phyloP scores from a whole-genome alignment of 441 rosid genomes.

The Cnidoscolus chayamansa region DNA sequence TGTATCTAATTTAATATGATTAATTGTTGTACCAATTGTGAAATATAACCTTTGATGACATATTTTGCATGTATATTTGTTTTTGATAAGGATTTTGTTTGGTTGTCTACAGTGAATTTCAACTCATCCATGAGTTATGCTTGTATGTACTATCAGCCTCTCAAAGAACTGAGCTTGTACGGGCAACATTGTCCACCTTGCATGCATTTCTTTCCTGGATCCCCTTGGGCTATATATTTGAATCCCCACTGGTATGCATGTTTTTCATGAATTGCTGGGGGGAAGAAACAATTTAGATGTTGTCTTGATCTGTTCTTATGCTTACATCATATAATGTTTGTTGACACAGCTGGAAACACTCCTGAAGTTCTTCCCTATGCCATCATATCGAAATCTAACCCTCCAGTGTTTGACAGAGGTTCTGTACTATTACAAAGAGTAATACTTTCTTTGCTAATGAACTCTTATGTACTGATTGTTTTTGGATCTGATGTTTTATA shows the following conservation, averaged over 20 bases:
- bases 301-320: constrained; percentile 4
- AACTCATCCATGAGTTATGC: constrained; percentile 99
- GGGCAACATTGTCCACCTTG: constrained; percentile 89
- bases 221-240: constrained; percentile 98
- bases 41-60: neutral
- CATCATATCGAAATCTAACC: constrained; percentile 90
- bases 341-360: constrained; percentile 86
- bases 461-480: constrained; percentile 9
- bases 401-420: constrained; percentile 99
- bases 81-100: constrained; percentile 26
- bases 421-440: neutral
- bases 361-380: constrained; percentile 75
- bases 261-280: constrained; percentile 16
- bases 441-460: constrained; percentile 8
- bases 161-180: constrained; percentile 91
- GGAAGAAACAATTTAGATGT: neutral
- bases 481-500: constrained; percentile 32
- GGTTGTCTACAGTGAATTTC: constrained; percentile 79
- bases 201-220: constrained; percentile 99
- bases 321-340: neutral
- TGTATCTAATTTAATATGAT: neutral
- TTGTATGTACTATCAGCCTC: constrained; percentile 94
- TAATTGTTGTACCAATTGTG: neutral
- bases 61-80: constrained; percentile 11
- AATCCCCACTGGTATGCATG: constrained; percentile 81